Conservation (phyloP, 192 early-diverging fungal genomes). For the Coemansia sp. region DNA sequence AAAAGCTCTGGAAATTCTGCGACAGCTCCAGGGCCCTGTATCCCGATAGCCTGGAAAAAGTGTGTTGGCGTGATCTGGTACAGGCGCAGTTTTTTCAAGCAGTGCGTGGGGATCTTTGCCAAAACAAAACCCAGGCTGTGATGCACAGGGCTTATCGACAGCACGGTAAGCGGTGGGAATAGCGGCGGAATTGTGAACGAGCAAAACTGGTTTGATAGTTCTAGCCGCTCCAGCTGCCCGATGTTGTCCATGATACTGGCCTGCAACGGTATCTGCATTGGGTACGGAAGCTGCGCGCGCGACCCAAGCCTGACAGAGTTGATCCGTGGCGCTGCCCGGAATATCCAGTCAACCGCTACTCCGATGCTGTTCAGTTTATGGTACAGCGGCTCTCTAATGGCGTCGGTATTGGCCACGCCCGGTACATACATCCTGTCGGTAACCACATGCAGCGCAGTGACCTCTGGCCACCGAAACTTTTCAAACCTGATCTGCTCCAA, state of each 20-base stretch:
- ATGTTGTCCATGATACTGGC: background rate
- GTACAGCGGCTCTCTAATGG: slow-evolving; percentile 5
- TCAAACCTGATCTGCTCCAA: background rate
- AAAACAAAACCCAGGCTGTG: background rate
- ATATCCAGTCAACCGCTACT: background rate
- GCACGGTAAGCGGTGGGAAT: slow-evolving; percentile 4
- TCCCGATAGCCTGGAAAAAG: background rate
- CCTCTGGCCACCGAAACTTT: background rate
- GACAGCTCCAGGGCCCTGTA: background rate
- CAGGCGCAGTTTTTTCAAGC: background rate
- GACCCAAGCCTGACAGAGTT: slow-evolving; percentile 1
- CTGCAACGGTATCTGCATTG: slow-evolving; percentile 2
- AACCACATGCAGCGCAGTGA: background rate
- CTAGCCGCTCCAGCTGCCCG: background rate
- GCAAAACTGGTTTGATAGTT: background rate
- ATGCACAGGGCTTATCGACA: slow-evolving; percentile 3
- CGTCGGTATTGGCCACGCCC: background rate
- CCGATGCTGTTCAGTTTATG: background rate
- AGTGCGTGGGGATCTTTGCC: background rate
- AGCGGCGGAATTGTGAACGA: slow-evolving; percentile 6
- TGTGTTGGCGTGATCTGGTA: background rate
- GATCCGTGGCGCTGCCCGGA: background rate
- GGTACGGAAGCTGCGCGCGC: background rate
- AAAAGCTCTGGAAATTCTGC: slow-evolving; percentile 1
- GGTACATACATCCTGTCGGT: slow-evolving; percentile 4